Conservation (phyloP, 768 basidiomycete genomes). For the Trametes punicea region DNA sequence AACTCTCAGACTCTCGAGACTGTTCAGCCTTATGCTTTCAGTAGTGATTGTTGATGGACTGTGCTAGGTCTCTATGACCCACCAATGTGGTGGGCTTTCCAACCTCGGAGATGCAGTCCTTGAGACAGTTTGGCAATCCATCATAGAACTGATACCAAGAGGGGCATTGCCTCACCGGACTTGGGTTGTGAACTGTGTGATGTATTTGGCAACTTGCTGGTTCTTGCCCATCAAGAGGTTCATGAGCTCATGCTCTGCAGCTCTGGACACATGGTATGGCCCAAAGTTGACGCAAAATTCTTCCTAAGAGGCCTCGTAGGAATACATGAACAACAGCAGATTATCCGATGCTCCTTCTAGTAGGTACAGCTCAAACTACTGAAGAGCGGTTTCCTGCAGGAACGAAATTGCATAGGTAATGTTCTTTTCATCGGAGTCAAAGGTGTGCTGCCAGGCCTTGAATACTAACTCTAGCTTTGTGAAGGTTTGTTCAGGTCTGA, state of each 20-base stretch:
- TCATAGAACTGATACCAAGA: slow-evolving; percentile 18
- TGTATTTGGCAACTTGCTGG: neutral
- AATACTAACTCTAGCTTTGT: no score
- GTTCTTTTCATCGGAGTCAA: no score
- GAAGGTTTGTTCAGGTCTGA: no score
- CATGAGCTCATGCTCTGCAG: neutral
- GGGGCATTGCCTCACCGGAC: slow-evolving; percentile 7
- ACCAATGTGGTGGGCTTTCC: neutral
- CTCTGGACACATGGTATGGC: neutral
- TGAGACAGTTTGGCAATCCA: slow-evolving; percentile 14
- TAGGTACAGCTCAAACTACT: no score
- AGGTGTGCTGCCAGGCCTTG: no score
- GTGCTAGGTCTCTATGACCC: neutral
- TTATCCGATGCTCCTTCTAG: no score
- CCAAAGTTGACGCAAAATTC: neutral
- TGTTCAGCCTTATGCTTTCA: slow-evolving; percentile 16
- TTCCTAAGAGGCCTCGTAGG: neutral
- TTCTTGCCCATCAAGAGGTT: neutral
- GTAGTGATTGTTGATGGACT: slow-evolving; percentile 12
- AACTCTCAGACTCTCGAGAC: neutral
- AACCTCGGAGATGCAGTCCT: slow-evolving; percentile 10
- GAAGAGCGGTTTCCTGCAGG: no score
- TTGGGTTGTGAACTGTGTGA: slow-evolving; percentile 9
- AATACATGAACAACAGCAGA: neutral
- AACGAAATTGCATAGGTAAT: no score